These are phyloP conservation scores for Aspergillus diversus DNA, from an alignment of 495 filamentous ascomycete species.

Conservation along the genomic window DNA sequence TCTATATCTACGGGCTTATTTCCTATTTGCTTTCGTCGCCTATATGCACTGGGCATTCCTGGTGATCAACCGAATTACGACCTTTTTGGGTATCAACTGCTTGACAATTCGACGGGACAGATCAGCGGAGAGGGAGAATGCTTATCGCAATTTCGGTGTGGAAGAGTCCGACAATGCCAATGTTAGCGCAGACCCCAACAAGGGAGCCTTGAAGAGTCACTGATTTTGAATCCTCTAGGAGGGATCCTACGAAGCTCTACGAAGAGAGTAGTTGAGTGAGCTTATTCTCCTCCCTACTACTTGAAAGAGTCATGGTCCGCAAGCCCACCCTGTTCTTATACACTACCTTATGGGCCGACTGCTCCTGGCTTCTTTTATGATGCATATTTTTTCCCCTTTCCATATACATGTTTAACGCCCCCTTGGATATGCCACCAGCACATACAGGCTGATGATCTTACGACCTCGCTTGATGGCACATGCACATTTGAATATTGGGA, in stretches of 20 bases:
- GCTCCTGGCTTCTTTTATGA: not conserved
- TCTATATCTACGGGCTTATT: conserved; percentile 80
- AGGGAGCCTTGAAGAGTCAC: conserved; percentile 25
- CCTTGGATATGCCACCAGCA: conserved; percentile 21
- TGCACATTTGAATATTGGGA: conserved; percentile 15
- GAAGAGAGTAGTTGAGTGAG: not conserved
- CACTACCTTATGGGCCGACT: not conserved
- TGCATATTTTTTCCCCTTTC: not conserved
- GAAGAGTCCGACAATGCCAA: conserved; percentile 11
- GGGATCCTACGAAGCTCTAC: conserved; percentile 3
- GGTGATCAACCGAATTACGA: conserved; percentile 89
- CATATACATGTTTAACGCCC: conserved; percentile 21
- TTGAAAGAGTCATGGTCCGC: not conserved
- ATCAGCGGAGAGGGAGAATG: conserved; percentile 40
- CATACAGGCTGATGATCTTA: conserved; percentile 25
- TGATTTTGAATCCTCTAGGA: conserved; percentile 11
- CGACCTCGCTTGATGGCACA: conserved; percentile 23
- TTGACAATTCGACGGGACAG: conserved; percentile 78
- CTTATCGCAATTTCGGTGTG: conserved; percentile 42
- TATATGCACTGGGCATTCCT: conserved; percentile 93
- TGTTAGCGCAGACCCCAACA: conserved; percentile 18
- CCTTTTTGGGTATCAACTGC: conserved; percentile 90
- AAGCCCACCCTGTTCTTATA: not conserved
- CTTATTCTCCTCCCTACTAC: not conserved
- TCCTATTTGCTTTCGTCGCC: conserved; percentile 75